Evolutionary conservation across 345 rosid species (phyloP).

Genomic region (Lagerstroemia speciosa): DNA sequence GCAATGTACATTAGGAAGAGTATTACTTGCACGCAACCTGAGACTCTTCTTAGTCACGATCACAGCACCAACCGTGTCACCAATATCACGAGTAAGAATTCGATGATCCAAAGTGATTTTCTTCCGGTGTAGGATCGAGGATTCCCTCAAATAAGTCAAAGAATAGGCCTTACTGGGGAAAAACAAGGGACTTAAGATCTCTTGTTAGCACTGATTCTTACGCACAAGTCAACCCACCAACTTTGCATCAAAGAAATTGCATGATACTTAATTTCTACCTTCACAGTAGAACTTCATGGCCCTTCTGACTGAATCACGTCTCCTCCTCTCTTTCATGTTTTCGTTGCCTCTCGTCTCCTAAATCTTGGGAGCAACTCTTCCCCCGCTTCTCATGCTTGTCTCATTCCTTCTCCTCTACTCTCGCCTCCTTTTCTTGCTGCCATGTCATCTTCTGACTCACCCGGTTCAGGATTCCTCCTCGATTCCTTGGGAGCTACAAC

Average conservation of each 20-base stretch:
- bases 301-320: conserved; percentile 50
- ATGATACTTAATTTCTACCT: too few relatives aligned
- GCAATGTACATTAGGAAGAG: not conserved
- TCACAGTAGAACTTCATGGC: conserved; percentile 1
- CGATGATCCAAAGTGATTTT: too few relatives aligned
- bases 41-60: not conserved
- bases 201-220: not conserved
- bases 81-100: not conserved
- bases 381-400: conserved; percentile 39
- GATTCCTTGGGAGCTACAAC: too few relatives aligned
- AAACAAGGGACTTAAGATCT: not conserved
- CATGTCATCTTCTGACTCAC: too few relatives aligned
- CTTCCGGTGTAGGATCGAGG: not conserved
- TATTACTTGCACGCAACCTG: not conserved
- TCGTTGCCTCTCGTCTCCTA: conserved; percentile 46
- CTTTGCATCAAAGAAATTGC: too few relatives aligned
- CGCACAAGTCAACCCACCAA: too few relatives aligned
- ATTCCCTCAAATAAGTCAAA: not conserved
- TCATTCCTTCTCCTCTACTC: too few relatives aligned
- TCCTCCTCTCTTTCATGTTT: conserved; percentile 54
- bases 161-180: too few relatives aligned
- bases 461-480: too few relatives aligned
- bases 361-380: conserved; percentile 36
- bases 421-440: too few relatives aligned
- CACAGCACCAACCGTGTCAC: not conserved